Base-by-base conservation (phyloP, 305 asterid species). In the Fraxinus xanthoxyloides region DNA sequence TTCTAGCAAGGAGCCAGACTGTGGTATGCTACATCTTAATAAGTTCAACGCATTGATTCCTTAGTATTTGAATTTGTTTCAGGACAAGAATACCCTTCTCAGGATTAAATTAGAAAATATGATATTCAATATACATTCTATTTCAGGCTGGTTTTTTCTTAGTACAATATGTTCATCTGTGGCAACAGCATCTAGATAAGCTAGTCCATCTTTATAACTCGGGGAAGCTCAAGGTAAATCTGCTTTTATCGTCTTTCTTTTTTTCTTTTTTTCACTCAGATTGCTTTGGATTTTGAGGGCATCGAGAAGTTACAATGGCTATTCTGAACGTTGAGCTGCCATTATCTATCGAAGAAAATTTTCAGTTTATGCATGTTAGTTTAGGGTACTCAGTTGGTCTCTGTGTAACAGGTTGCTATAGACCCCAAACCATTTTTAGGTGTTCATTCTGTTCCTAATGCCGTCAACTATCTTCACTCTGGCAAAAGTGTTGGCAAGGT, bases 401-500 rank as follows among this genome's bases (percentile, higher is more conserved):
- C 40, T 83, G 75, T 81, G 61, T 67, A 8, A 73, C 85, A 95
- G 99, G 87, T 95, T 70, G 87, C 85, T 19, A 15, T 95, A 72
- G 99, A 95, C 85, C 98, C 97, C 12, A 95, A 93, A 82, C 80
- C 76, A 40, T 95, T 95, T 86, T 31, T 84, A 81, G 99, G 99
- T 9, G 77, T 93, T 79, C 90, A 84, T 80, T 94, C 97, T 26
- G 97, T 92, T 86, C 93, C 95, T 79, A 96, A 95, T 87, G 99
- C 98, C 74, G 97, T 95, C 7, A 91, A 94, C 69, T 81, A 95
- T 91, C 98, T 95, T 78, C 97, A 94, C 82, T 94, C 99, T 35
- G 97, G 99, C 76, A 87, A 87, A 86, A 95, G 99, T 85, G 87
- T 93, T 15, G 99, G 99, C 90, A 95, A 95, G 97, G 99, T 95